These are phyloP conservation scores for Chrysochromulina tobinii DNA, from an alignment of 78 protist genomes.

Conservation along the genomic window DNA sequence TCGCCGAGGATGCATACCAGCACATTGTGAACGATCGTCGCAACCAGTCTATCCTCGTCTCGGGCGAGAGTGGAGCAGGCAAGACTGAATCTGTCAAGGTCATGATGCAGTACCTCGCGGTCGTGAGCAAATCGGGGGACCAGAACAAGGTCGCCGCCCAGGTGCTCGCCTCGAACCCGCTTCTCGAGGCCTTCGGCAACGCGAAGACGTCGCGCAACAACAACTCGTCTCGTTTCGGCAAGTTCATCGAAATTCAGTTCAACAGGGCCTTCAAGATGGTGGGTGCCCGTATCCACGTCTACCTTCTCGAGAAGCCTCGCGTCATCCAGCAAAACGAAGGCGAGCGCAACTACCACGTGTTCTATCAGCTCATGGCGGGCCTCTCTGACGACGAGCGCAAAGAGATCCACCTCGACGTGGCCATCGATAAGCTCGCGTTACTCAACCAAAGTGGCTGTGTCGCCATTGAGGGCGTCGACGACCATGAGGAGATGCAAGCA, in stretches of 20 bases:
- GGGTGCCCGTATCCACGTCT: slow-evolving; percentile 44
- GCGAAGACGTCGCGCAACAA: slow-evolving; percentile 55
- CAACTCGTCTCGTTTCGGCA: slow-evolving; percentile 51
- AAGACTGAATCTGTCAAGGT: slow-evolving; percentile 58
- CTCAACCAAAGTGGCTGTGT: slow-evolving; percentile 57
- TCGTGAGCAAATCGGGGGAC: background rate
- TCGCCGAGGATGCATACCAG: slow-evolving; percentile 35
- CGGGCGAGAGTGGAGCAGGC: slow-evolving; percentile 54
- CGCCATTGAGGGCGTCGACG: slow-evolving; percentile 73
- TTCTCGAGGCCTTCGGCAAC: slow-evolving; percentile 85
- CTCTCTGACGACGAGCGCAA: background rate
- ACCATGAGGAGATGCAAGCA: slow-evolving; percentile 51
- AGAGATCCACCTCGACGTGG: background rate
- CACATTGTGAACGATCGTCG: background rate
- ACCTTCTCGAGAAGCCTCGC: slow-evolving; percentile 89
- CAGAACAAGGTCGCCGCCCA: background rate
- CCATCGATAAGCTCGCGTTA: slow-evolving; percentile 34
- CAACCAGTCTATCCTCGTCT: slow-evolving; percentile 28
- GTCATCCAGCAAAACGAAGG: slow-evolving; percentile 76
- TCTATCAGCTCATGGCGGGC: slow-evolving; percentile 87
- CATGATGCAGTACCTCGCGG: slow-evolving; percentile 49
- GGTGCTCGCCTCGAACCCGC: slow-evolving; percentile 56
- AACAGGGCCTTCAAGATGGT: background rate
- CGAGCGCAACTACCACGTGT: slow-evolving; percentile 94
- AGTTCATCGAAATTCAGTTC: slow-evolving; percentile 50